Conservation (phyloP, 2,329 filamentous ascomycete species). For the Sarocladiaceae sp. region DNA sequence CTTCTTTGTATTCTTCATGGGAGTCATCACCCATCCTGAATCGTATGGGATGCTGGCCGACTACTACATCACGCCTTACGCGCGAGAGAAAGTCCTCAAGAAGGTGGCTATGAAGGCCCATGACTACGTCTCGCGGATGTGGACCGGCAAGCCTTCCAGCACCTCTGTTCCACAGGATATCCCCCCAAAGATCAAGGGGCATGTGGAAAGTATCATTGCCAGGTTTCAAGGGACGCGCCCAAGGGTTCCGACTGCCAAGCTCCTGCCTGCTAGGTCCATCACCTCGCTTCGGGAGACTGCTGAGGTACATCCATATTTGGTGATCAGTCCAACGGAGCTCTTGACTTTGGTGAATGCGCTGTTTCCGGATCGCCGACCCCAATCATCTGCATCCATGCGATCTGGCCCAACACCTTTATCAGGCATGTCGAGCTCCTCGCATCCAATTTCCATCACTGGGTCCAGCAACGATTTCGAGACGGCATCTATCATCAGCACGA, state of each 20-base stretch:
- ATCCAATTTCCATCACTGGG: slow-evolving; percentile 54
- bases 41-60: slow-evolving; percentile 73
- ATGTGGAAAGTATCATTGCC: slow-evolving; percentile 65
- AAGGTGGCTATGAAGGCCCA: slow-evolving; percentile 77
- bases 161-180: slow-evolving; percentile 41
- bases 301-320: slow-evolving; percentile 73
- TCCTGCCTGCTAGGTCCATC: slow-evolving; percentile 65
- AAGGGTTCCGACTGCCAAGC: slow-evolving; percentile 45
- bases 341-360: slow-evolving; percentile 75
- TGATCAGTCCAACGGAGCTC: slow-evolving; percentile 73
- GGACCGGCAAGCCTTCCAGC: slow-evolving; percentile 58
- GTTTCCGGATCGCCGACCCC: slow-evolving; percentile 67
- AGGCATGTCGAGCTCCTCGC: slow-evolving; percentile 63
- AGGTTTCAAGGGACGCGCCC: slow-evolving; percentile 53
- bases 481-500: slow-evolving; percentile 65
- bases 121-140: slow-evolving; percentile 72
- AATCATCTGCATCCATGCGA: slow-evolving; percentile 54
- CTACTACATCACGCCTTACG: slow-evolving; percentile 88
- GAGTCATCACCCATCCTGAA: slow-evolving; percentile 84
- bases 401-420: slow-evolving; percentile 62
- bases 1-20: slow-evolving; percentile 79
- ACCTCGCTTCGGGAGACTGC: slow-evolving; percentile 69
- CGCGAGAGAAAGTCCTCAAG: slow-evolving; percentile 72
- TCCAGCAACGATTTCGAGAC: slow-evolving; percentile 55
- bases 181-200: slow-evolving; percentile 55